Conservation (phyloP, 163 green algal genomes). For the Botryococcus braunii region DNA sequence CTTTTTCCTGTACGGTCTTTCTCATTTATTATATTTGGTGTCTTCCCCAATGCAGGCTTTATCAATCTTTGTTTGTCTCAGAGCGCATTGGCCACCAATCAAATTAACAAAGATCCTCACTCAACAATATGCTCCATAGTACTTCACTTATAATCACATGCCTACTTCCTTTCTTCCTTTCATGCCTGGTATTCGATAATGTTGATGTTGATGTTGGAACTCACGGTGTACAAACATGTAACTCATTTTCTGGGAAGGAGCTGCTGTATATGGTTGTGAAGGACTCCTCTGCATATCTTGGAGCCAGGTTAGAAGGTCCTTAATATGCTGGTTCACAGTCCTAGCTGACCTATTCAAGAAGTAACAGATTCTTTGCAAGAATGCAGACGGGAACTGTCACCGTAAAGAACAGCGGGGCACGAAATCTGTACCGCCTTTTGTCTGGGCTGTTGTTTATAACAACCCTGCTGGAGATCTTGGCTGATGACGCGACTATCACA, state of each 20-base stretch:
- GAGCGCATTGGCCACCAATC: not conserved
- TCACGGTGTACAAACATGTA: not conserved
- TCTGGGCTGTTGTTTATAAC: conserved; percentile 49
- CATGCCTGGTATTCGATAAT: not conserved
- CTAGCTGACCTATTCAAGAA: not conserved
- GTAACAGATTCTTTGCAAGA: not conserved
- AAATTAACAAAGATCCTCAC: not conserved
- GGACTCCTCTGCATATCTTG: not conserved
- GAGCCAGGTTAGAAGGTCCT: not conserved
- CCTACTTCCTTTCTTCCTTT: too few species aligned
- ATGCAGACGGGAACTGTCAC: conserved; percentile 35
- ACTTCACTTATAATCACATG: too few species aligned
- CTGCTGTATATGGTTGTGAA: not conserved
- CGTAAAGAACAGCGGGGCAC: conserved; percentile 46
- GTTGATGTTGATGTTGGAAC: not conserved
- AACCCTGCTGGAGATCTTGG: conserved; percentile 47
- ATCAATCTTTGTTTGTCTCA: not conserved
- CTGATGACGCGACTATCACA: conserved; percentile 21
- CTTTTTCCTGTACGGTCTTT: not conserved
- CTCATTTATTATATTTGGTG: not conserved
- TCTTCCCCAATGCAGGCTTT: too few species aligned
- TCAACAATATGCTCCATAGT: too few species aligned
- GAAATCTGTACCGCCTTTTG: conserved; percentile 60
- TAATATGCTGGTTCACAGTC: not conserved
- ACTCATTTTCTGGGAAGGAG: not conserved